Base-by-base conservation (phyloP, 164 flowering plant species). In the Umbilicus rupestris region DNA sequence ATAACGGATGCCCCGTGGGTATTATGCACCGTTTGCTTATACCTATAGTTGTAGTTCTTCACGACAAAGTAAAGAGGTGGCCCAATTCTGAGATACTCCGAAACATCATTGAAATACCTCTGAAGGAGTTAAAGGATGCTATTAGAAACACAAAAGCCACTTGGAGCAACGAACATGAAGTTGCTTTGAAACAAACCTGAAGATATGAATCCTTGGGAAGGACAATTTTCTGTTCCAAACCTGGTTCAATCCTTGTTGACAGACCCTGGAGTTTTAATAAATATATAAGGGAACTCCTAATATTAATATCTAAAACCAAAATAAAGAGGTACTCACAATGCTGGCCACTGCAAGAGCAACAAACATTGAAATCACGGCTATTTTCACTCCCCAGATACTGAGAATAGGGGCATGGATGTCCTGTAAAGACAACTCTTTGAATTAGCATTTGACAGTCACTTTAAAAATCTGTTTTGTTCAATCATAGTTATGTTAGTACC, bases 121-220 rank as follows among this genome's bases (percentile, higher is more conserved):
- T 95, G 87, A 73, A 80, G 20, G 19, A 69, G 69, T 63, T 28
- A 59, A 24, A 65, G 35, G 33, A 37, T 31, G 16, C 3, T 16
- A 26, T 57, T 62, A 49, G 62, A 33, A 57, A 39, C 14, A 4
- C 2, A 15, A 12, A 55, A 55, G 17, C 33, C 33, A 26, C 60
- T 55, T 28, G 60, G 60, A 55, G 33, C 60, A 10, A 55, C 28
- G 60, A 28, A 28, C 33, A 55, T 12, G 60, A 55, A 55, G 17
- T 26, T 55, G 31, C 60, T 11, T 55, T 28, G 60, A 39, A 47
- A 63, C 64, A 66, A 70, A 95, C 99, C 97, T 95, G 99, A 72
- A 95, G 93, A 83, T 91, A 95, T 9, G 99, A 95, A 70, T 95
- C 96, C 52, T 78, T 83, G 28, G 99, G 99, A 79, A 95, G 99